phyloP scores from a whole-genome alignment of 2,329 filamentous ascomycete genomes.

The Colletotrichum gloeosporioides region DNA sequence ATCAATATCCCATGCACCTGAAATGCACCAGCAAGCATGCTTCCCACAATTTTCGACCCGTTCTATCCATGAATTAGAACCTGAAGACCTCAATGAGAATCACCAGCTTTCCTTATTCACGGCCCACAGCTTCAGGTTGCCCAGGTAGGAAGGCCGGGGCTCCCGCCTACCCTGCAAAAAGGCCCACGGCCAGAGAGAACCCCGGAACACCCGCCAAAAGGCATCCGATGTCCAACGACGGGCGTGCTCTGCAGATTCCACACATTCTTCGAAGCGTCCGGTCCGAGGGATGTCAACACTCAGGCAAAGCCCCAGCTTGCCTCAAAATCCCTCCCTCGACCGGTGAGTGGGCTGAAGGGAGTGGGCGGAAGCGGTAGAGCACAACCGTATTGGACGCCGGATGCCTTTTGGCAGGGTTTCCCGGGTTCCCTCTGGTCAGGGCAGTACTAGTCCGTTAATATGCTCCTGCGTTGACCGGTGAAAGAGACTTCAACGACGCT shows the following conservation, averaged over 20 bases:
- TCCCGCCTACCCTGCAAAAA: background rate
- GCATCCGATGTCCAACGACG: background rate
- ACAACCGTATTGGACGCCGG: background rate
- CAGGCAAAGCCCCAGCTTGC: background rate
- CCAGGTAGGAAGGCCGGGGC: background rate
- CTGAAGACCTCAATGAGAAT: background rate
- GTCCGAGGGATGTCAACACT: background rate
- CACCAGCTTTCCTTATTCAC: background rate
- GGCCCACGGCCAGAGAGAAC: background rate
- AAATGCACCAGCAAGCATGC: background rate
- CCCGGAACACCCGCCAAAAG: background rate
- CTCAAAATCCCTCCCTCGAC: background rate
- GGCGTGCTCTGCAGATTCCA: too few relatives aligned
- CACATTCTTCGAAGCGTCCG: background rate
- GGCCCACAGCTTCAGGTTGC: background rate
- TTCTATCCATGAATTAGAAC: background rate
- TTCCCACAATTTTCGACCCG: background rate
- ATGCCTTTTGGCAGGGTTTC: background rate
- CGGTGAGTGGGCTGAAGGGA: background rate
- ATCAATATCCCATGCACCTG: background rate
- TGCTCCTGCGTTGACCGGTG: too few relatives aligned
- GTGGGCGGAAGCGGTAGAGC: background rate
- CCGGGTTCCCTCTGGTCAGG: background rate
- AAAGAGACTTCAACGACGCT: background rate
- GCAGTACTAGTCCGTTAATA: background rate